Evolutionary conservation across 306 rosid species (phyloP), one percentile per base, ranked within the genome.

Genomic region (Medicago lupulina): DNA sequence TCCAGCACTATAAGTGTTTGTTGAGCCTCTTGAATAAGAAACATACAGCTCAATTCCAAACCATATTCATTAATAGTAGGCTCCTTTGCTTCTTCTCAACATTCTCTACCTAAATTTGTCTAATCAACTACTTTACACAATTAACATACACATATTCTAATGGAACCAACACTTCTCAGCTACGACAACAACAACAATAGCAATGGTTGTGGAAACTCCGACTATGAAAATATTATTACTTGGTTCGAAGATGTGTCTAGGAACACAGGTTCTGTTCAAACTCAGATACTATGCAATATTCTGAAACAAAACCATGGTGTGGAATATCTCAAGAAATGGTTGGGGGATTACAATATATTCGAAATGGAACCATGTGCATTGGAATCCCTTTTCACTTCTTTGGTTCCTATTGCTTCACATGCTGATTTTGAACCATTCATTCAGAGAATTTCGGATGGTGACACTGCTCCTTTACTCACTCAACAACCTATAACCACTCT

Each of bases 371-470:
- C 84, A 64, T 81, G 77, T 83, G 83, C 79, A 51, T 83, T 94
- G 83, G 93, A 94, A 81, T 90, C 95, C 0, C 88, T 94, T 67
- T 94, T 83, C 91, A 88, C 87, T n/a, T 83, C 93, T 70, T 68
- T 74, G 79, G 92, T 94, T 47, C 98, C 98, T 3, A 87, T 95
- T 76, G 79, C 89, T 9, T 85, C 97, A 0, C 97, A 92, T 87
- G 83, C 83, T 50, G 93, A 92, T 78, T 88, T 92, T 21, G 97
- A 95, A 64, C 97, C 98, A 19, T 86, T 63, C 63, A 87, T 95
- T n/a, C 92, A 85, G 25, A 80, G 91, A 81, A 90, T 90, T 76
- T 97, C 93, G 25, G 90, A 95, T 72, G 97, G 97, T 31, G 97
- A 90, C 57, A 75, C 87, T 0, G 3, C 49, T 72, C 86, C 97